Base-by-base conservation (phyloP, 441 rosid genomes). In the Pelargonium cotyledonis region DNA sequence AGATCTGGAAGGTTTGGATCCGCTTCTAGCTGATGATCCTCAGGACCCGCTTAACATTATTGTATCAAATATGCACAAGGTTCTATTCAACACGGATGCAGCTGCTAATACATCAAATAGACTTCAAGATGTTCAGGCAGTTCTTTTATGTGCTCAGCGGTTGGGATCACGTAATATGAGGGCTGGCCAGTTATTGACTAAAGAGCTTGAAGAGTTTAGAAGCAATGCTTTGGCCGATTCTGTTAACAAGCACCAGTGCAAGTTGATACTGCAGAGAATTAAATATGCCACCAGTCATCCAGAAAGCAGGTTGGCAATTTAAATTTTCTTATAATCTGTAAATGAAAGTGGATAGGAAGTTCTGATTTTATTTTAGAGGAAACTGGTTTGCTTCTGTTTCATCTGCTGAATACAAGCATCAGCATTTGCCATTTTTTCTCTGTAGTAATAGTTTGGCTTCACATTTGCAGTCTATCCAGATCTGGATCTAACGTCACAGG, bases 11-110 rank as follows among this genome's bases (percentile, higher is more conserved):
- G 99, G 98, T 68, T 80, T 92, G 79, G 99, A 95, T 86, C 99
- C 98, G 55, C 97, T 95, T 83, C 85, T 95, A 77, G 99, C 97
- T 72, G 99, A 95, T 82, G 99, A 92, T 77, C 99, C 99, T 14
- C 97, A 95, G 69, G 99, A 92, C 77, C 88, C 95, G 1, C 80
- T 95, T 65, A 92, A 95, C 79, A 86, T 92, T 4, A 84, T 95
- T 23, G 70, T 95, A 71, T 82, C 93, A 78, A 90, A 92, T 77
- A 86, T 90, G 60, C 98, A 81, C 75, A 92, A 95, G 81, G 95
- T 92, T 75, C 84, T 95, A 67, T 90, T 85, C 85, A 89, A 86
- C 80, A 68, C 82, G 66, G 98, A 95, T 76, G 81, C 97, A 44
- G 83, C 98, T 80, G 85, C 96, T 60, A 82, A 82, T 76, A 74